Conservation (phyloP, 257 asterid species). For the Petrea volubilis region DNA sequence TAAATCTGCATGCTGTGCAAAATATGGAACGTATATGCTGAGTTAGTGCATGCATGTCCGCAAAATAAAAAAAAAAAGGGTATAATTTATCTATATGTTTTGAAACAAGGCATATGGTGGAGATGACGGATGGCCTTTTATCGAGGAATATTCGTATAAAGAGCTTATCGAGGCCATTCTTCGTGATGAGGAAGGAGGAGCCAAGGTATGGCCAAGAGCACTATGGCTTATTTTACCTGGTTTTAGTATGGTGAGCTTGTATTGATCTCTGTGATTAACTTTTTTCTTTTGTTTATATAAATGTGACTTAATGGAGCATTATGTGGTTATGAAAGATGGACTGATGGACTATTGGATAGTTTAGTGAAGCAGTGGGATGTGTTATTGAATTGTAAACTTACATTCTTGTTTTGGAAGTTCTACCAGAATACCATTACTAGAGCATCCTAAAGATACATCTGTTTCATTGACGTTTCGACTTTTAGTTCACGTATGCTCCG, state of each 20-base stretch:
- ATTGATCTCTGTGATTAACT: not conserved
- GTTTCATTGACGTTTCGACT: not conserved
- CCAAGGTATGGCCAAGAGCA: conserved; percentile 5
- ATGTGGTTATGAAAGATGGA: not conserved
- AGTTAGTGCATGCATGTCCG: too few relatives aligned
- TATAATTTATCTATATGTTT: not conserved
- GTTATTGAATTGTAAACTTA: not conserved
- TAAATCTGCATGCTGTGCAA: too few relatives aligned
- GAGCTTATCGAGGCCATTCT: conserved; percentile 44
- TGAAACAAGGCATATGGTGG: conserved; percentile 48
- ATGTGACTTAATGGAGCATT: not conserved
- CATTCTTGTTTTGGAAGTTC: not conserved
- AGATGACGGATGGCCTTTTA: conserved; percentile 45
- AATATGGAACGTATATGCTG: too few relatives aligned
- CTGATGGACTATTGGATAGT: not conserved
- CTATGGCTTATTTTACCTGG: conserved; percentile 2
- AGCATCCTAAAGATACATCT: not conserved
- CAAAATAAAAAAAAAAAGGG: not conserved
- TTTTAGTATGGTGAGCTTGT: not conserved
- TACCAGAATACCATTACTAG: not conserved
- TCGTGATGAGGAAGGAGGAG: conserved; percentile 17
- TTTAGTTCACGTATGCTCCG: not conserved
- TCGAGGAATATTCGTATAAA: conserved; percentile 45
- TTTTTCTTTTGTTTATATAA: not conserved
- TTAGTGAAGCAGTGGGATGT: not conserved